Evolutionary conservation across 2,329 filamentous ascomycete species (phyloP), one percentile per base, ranked within the genome.

Genomic region (Pestalotiopsis sp.): DNA sequence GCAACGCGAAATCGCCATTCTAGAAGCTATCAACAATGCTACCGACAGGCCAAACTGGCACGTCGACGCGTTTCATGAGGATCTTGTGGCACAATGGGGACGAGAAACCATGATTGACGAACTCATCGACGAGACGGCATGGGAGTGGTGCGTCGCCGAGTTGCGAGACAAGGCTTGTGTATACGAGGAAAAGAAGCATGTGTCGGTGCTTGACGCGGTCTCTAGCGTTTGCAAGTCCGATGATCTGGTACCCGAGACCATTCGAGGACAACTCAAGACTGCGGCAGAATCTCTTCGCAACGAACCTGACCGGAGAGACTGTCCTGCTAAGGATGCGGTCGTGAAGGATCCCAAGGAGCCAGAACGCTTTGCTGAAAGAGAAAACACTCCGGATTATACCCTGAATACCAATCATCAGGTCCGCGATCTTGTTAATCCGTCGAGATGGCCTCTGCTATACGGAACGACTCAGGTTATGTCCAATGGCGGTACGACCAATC

Each of bases 401-500:
- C 89, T 89, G 0, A 80, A 83, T 2, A 88, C 85, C 0, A 79
- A 88, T 39, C 76, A 79, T 0, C 84, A 83, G 68, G 88, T 92
- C 1, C 82, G 89, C 0, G 85, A 92, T 73, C 78, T 92, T 1
- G 83, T 92, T 4, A 85, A 92, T 70, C 89, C 89, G 1, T 91
- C 88, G 0, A 79, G 92, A 6, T 92, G 84, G 70, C 88, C 89
- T 0, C 75, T 92, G 0, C 74, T 87, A 1, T 89, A 87, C 70
- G 86, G 85, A 0, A 76, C 77, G 14, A 83, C 82, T 2, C 79
- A 80, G 3, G 79, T 81, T 3, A 71, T 88, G 1, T 66, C 74
- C 3, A 71, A 78, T 57, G 79, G 79, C 10, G 62, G 20, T 9
- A 4, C 52, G n/a, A 39, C 48, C 1, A 20, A 14, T 9, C 40